Evolutionary conservation across 1,284 basidiomycete species (phyloP).

Genomic region (Ustilago cynodontis): DNA sequence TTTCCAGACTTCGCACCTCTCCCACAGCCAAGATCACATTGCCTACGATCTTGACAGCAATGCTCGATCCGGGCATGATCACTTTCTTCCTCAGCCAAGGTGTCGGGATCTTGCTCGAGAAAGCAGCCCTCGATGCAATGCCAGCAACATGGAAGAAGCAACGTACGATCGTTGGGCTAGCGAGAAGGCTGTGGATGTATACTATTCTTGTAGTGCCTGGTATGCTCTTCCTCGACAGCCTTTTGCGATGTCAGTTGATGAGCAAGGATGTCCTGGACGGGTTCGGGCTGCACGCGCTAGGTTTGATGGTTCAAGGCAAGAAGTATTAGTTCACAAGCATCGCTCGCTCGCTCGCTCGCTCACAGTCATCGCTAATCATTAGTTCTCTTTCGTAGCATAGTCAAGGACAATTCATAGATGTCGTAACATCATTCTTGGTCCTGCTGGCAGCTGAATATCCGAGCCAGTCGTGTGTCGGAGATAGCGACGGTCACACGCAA

Average conservation of each 20-base stretch:
- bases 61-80: constrained; percentile 42
- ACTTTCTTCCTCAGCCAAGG: constrained; percentile 41
- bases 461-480: not conserved
- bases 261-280: constrained; percentile 37
- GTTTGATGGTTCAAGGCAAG: constrained; percentile 33
- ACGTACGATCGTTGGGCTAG: constrained; percentile 1
- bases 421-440: too few relatives aligned
- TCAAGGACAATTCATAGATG: constrained; percentile 21
- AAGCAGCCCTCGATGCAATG: constrained; percentile 24
- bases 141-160: constrained; percentile 27
- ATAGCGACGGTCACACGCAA: too few relatives aligned
- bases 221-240: constrained; percentile 29
- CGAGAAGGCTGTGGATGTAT: constrained; percentile 35
- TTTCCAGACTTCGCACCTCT: constrained; percentile 21
- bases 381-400: not conserved
- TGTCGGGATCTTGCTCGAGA: constrained; percentile 27
- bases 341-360: too few relatives aligned
- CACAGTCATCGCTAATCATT: too few relatives aligned
- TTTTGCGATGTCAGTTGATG: constrained; percentile 27
- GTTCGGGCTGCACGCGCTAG: constrained; percentile 17
- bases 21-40: not conserved
- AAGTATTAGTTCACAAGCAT: constrained; percentile 22
- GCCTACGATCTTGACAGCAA: constrained; percentile 1
- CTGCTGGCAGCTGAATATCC: too few relatives aligned
- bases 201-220: constrained; percentile 27